Evolutionary conservation across 2,329 filamentous ascomycete genomes (phyloP).

Genomic region (Fusarium papillatum): DNA sequence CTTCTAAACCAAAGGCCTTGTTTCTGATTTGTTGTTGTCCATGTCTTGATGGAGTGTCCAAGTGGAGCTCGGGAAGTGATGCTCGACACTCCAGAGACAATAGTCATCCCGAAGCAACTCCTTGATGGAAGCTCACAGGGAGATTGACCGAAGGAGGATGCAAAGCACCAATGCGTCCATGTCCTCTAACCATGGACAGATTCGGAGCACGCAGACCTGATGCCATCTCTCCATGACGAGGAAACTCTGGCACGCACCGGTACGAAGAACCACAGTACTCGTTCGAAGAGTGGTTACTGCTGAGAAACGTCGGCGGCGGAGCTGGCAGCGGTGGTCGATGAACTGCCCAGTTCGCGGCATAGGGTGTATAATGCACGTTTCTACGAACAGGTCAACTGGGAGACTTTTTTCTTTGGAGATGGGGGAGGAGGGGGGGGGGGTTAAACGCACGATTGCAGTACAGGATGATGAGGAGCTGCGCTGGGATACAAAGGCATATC

Average conservation of each 20-base stretch:
- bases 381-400: constrained; percentile 15
- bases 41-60: background rate
- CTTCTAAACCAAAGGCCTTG: background rate
- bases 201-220: constrained; percentile 23
- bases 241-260: constrained; percentile 17
- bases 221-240: constrained; percentile 10
- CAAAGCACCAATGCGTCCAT: constrained; percentile 3
- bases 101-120: constrained; percentile 15
- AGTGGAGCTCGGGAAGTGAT: background rate
- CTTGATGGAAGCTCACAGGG: constrained; percentile 9
- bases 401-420: background rate
- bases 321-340: background rate
- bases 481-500: background rate
- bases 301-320: background rate
- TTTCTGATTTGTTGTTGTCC: background rate
- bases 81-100: background rate
- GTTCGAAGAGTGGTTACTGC: background rate
- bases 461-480: background rate
- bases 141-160: background rate
- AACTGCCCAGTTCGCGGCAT: constrained; percentile 23
- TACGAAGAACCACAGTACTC: constrained; percentile 20
- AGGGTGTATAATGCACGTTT: constrained; percentile 10
- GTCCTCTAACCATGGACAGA: constrained; percentile 2
- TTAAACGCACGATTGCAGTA: constrained; percentile 30
- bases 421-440: background rate